Evolutionary conservation across 306 rosid species (phyloP).

Genomic region (Quercus aquifolioides): DNA sequence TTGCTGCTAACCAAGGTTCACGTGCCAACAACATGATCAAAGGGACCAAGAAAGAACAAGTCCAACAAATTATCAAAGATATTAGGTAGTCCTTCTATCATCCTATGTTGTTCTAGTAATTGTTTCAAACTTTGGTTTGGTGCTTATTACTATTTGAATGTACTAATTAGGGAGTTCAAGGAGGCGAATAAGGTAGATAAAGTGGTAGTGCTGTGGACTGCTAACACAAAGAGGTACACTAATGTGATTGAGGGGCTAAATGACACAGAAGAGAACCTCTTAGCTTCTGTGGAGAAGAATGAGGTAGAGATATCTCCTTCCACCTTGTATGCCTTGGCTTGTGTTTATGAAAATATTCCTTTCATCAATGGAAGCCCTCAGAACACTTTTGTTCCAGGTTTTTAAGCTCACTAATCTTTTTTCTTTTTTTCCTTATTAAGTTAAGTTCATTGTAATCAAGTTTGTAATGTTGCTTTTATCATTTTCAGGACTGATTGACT

Average conservation of each 20-base stretch:
- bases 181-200: conserved; percentile 76
- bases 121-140: not conserved
- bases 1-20: conserved; percentile 90
- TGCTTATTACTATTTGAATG: not conserved
- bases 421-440: not conserved
- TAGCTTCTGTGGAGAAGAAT: conserved; percentile 75
- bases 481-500: conserved; percentile 69
- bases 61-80: conserved; percentile 73
- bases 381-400: conserved; percentile 97
- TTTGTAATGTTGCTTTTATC: not conserved
- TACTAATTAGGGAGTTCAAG: conserved; percentile 74
- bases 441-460: no score
- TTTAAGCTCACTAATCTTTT: not conserved
- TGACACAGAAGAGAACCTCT: conserved; percentile 74
- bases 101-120: not conserved
- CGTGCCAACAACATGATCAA: conserved; percentile 89
- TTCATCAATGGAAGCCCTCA: conserved; percentile 99
- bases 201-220: conserved; percentile 97
- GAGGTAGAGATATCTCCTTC: conserved; percentile 98
- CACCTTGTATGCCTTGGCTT: conserved; percentile 81
- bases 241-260: conserved; percentile 79
- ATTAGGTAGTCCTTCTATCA: conserved; percentile 44
- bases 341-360: conserved; percentile 78
- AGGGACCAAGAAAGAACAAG: conserved; percentile 87
- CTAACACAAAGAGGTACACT: conserved; percentile 97